phyloP scores from a whole-genome alignment of 2,329 filamentous ascomycete genomes.

The Diaporthe citrichinensis region DNA sequence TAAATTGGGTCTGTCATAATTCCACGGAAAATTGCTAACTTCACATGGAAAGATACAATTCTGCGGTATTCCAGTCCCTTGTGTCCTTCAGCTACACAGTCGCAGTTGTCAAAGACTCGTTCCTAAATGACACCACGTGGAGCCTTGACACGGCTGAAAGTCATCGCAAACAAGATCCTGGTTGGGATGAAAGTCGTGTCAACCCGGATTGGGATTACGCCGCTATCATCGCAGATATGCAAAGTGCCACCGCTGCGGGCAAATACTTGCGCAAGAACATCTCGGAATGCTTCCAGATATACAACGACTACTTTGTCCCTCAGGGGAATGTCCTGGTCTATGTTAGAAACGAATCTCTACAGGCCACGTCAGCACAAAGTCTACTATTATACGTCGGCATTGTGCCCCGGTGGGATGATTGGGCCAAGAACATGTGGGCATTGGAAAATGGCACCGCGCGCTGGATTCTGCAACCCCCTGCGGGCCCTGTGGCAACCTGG shows the following conservation, averaged over 20 bases:
- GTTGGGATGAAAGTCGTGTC: slow-evolving; percentile 5
- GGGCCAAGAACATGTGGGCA: slow-evolving; percentile 49
- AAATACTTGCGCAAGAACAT: slow-evolving; percentile 38
- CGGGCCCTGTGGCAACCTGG: slow-evolving; percentile 41
- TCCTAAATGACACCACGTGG: neutral
- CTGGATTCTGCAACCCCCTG: slow-evolving; percentile 29
- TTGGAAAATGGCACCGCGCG: slow-evolving; percentile 43
- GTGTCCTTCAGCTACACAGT: no score
- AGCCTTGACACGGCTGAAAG: neutral
- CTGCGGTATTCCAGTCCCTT: no score
- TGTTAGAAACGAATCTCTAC: slow-evolving; percentile 43
- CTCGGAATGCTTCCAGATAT: slow-evolving; percentile 44
- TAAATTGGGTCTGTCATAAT: no score
- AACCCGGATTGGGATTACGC: slow-evolving; percentile 43
- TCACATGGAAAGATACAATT: no score
- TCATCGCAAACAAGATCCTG: slow-evolving; percentile 15
- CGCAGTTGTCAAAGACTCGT: slow-evolving; percentile 2
- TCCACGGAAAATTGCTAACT: no score
- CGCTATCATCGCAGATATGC: slow-evolving; percentile 42
- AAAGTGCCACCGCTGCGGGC: slow-evolving; percentile 20
- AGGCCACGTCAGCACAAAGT: slow-evolving; percentile 41
- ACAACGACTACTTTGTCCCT: slow-evolving; percentile 44
- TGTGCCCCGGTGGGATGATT: slow-evolving; percentile 44
- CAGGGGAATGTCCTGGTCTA: slow-evolving; percentile 46
- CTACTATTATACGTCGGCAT: slow-evolving; percentile 45